These are phyloP conservation scores for Talaromyces sp. DNA, from an alignment of 2,329 filamentous ascomycete genomes.

Conservation along the genomic window DNA sequence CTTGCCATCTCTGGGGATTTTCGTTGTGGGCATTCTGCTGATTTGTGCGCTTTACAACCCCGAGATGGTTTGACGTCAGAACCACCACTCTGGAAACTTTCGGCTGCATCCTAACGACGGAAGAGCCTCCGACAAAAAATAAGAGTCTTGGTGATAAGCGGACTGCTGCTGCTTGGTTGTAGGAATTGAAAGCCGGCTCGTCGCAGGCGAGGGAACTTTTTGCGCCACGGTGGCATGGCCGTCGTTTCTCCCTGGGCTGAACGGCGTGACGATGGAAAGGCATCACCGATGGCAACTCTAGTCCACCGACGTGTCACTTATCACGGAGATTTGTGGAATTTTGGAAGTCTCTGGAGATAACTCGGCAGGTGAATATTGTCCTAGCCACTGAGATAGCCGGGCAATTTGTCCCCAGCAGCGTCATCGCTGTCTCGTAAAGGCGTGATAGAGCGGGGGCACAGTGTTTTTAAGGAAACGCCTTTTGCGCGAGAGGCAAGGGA, in stretches of 20 bases:
- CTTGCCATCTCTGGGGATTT: slow-evolving; percentile 10
- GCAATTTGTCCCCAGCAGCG: not conserved
- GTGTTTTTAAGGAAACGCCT: not conserved
- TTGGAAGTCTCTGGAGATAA: not conserved
- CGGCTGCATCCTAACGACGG: slow-evolving; percentile 1
- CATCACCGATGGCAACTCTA: not conserved
- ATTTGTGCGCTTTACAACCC: slow-evolving; percentile 7
- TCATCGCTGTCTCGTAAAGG: not conserved
- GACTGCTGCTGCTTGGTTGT: not conserved
- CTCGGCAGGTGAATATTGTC: not conserved
- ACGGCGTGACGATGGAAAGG: slow-evolving; percentile 2
- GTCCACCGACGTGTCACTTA: not conserved
- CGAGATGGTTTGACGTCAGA: slow-evolving; percentile 12
- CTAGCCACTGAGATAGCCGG: not conserved
- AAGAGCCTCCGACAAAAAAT: slow-evolving; percentile 5
- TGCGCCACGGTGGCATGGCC: not conserved
- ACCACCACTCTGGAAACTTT: slow-evolving; percentile 6
- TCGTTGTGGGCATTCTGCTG: slow-evolving; percentile 7
- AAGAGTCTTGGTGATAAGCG: not conserved
- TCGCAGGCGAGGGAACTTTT: not conserved
- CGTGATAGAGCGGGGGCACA: not conserved
- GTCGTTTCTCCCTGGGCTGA: not conserved
- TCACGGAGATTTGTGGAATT: not conserved
- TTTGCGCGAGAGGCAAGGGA: not conserved
- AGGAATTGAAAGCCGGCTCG: slow-evolving; percentile 2